Evolutionary conservation across 352 stramenopile species (phyloP).

Genomic region (Globisporangium cylindrosporum): DNA sequence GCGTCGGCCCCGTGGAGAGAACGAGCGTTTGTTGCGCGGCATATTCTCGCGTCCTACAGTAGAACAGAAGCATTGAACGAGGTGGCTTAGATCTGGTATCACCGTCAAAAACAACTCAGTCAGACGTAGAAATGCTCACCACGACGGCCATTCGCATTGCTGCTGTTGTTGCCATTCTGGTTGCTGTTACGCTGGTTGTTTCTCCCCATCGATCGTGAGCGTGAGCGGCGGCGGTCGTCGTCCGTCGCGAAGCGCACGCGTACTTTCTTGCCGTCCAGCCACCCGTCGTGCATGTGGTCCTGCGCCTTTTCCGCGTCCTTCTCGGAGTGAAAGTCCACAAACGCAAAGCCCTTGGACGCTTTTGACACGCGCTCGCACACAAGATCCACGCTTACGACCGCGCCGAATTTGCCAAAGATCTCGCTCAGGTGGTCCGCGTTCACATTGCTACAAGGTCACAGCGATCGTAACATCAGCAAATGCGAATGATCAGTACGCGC

Average conservation of each 20-base stretch:
- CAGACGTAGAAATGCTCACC: background rate
- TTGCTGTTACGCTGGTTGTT: slow-evolving; percentile 6
- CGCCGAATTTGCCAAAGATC: slow-evolving; percentile 87
- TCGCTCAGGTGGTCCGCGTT: slow-evolving; percentile 77
- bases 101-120: too few species aligned
- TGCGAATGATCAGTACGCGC: background rate
- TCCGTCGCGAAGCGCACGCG: slow-evolving; percentile 38
- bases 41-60: slow-evolving; percentile 5
- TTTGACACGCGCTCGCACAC: slow-evolving; percentile 26
- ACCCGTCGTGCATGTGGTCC: slow-evolving; percentile 82
- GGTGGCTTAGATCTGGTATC: too few species aligned
- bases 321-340: slow-evolving; percentile 54
- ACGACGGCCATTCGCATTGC: slow-evolving; percentile 4
- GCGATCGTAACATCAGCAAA: background rate
- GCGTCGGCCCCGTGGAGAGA: slow-evolving; percentile 14
- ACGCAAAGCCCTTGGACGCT: slow-evolving; percentile 34
- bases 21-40: slow-evolving; percentile 11
- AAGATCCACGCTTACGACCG: slow-evolving; percentile 55
- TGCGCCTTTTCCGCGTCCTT: slow-evolving; percentile 56
- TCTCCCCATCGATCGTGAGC: background rate
- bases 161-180: slow-evolving; percentile 1
- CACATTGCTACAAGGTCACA: slow-evolving; percentile 46
- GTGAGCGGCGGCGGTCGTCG: slow-evolving; percentile 3
- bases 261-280: slow-evolving; percentile 79
- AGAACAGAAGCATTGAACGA: too few species aligned